phyloP scores from a whole-genome alignment of 202 grass and related monocot species.

The Schoenoplectus tabernaemontani region DNA sequence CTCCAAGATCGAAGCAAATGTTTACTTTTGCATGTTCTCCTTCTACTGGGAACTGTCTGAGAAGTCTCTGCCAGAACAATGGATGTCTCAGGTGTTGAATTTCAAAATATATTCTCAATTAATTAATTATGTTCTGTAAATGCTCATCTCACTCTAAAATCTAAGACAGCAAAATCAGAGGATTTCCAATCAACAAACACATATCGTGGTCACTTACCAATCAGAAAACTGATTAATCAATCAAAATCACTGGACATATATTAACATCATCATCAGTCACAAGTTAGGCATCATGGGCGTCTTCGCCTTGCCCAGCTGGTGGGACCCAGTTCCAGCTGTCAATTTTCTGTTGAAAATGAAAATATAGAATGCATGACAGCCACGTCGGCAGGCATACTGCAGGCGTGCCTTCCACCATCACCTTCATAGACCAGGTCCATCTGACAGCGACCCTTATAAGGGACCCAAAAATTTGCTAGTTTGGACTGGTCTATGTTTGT shows the following conservation, averaged over 20 bases:
- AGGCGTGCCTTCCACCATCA: constrained; percentile 3
- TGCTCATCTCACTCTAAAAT: neutral
- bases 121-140: too few relatives aligned
- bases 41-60: too few relatives aligned
- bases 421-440: neutral
- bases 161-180: neutral
- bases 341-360: neutral
- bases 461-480: neutral
- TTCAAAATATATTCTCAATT: too few relatives aligned
- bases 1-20: too few relatives aligned
- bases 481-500: too few relatives aligned
- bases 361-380: neutral
- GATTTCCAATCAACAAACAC: neutral
- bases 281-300: constrained; percentile 2
- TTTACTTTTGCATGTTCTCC: too few relatives aligned
- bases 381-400: constrained; percentile 14
- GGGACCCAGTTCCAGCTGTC: constrained; percentile 2
- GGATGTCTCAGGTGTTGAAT: too few relatives aligned
- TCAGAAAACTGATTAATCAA: too few relatives aligned
- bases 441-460: too few relatives aligned
- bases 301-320: neutral
- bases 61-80: too few relatives aligned
- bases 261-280: neutral
- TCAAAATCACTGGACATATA: neutral
- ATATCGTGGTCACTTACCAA: neutral